phyloP scores from a whole-genome alignment of 2,329 filamentous ascomycete genomes.

The Aaosphaeria arxii region DNA sequence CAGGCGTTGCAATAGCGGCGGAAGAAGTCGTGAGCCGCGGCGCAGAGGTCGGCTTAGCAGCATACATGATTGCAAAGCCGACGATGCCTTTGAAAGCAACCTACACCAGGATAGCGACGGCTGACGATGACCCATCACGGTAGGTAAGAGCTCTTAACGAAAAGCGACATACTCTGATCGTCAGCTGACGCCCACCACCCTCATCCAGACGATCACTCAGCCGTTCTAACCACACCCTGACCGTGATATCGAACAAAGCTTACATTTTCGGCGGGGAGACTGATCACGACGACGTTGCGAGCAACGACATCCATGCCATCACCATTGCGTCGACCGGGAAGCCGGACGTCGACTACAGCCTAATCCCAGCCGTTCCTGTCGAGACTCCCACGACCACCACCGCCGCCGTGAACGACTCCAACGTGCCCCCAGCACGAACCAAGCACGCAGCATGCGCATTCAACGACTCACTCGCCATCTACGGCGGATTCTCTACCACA shows the following conservation, averaged over 20 bases:
- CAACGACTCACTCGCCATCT: constrained; percentile 38
- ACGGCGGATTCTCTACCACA: constrained; percentile 35
- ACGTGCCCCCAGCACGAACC: constrained; percentile 33
- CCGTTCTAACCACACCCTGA: constrained; percentile 39
- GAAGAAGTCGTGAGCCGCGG: constrained; percentile 41
- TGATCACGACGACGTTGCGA: constrained; percentile 32
- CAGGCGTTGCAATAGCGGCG: constrained; percentile 33
- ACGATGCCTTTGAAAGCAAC: constrained; percentile 43
- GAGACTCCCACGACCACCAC: constrained; percentile 3
- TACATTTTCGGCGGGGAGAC: constrained; percentile 46
- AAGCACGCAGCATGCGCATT: constrained; percentile 41
- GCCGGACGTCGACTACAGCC: constrained; percentile 38
- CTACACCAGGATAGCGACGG: constrained; percentile 40
- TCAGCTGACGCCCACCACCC: constrained; percentile 5
- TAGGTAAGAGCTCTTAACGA: constrained; percentile 10
- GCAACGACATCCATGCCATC: constrained; percentile 43
- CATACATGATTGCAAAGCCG: constrained; percentile 41
- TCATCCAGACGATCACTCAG: constrained; percentile 22
- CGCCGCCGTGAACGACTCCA: constrained; percentile 17
- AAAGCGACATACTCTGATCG: background rate
- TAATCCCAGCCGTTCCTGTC: constrained; percentile 39
- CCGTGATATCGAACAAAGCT: constrained; percentile 40
- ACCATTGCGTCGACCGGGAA: constrained; percentile 30
- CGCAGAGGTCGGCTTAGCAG: constrained; percentile 37
- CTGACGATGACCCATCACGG: constrained; percentile 32